A percentile compares a stretch with the other conserved stretches of the same genome.
Conservation (phyloP, 1,284 basidiomycete species). For the Cerrena zonata region DNA sequence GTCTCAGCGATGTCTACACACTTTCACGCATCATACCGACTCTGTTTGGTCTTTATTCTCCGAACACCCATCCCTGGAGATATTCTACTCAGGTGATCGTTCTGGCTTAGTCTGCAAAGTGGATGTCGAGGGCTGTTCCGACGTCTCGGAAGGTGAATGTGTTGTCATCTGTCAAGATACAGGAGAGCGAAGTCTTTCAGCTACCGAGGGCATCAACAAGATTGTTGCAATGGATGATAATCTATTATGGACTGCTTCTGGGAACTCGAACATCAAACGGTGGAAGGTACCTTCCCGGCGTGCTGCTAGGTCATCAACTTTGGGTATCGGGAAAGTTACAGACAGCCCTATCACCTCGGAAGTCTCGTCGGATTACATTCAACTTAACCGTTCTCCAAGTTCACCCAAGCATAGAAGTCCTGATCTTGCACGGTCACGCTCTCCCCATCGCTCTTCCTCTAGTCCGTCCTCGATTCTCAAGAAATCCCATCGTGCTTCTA, state of each 20-base stretch:
- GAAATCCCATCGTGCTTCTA: constrained; percentile 3
- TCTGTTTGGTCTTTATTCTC: constrained; percentile 94
- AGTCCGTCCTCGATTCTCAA: constrained; percentile 4
- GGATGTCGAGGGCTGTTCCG: constrained; percentile 77
- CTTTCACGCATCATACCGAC: constrained; percentile 91
- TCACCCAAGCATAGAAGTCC: neutral
- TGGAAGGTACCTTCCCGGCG: constrained; percentile 65
- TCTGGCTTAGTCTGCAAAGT: constrained; percentile 86
- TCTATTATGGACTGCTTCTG: constrained; percentile 87
- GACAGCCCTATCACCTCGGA: constrained; percentile 19
- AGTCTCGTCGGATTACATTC: constrained; percentile 11
- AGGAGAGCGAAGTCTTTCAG: constrained; percentile 25
- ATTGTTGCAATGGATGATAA: constrained; percentile 83
- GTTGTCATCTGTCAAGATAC: constrained; percentile 74
- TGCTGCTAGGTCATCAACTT: constrained; percentile 30
- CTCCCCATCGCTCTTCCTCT: constrained; percentile 13
- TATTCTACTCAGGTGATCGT: constrained; percentile 94
- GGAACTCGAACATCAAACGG: constrained; percentile 72
- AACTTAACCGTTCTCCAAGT: neutral
- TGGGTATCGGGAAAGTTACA: constrained; percentile 23
- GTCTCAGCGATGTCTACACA: constrained; percentile 88
- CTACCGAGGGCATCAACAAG: constrained; percentile 72
- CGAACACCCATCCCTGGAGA: constrained; percentile 79
- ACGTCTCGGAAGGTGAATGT: constrained; percentile 86
- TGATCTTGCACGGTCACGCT: constrained; percentile 10